Evolutionary conservation across 108 stramenopile genomes (phyloP).

Genomic region (Cylindrotheca closterium): DNA sequence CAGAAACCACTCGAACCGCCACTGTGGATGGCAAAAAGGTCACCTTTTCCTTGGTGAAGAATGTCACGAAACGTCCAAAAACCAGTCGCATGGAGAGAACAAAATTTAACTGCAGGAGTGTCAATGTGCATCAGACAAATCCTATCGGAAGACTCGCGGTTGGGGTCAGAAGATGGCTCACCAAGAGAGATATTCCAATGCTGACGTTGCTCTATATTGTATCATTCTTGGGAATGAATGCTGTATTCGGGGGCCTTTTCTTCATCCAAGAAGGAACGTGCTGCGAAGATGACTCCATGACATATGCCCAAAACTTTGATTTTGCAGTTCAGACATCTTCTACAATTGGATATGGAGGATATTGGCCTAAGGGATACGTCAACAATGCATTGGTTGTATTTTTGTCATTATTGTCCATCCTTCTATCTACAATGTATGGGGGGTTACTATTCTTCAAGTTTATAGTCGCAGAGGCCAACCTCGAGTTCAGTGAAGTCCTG

Average conservation of each 20-base stretch:
- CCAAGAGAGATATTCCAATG: neutral
- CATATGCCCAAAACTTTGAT: slow-evolving; percentile 5
- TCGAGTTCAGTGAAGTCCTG: slow-evolving; percentile 9
- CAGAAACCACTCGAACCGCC: neutral
- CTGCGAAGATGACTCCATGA: slow-evolving; percentile 12
- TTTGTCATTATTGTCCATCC: neutral
- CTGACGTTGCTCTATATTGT: neutral
- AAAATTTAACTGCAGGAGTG: neutral
- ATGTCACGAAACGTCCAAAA: slow-evolving; percentile 1
- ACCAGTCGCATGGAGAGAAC: neutral
- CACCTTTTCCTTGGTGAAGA: neutral
- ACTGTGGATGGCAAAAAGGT: slow-evolving; percentile 5
- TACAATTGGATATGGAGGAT: slow-evolving; percentile 18
- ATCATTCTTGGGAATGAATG: slow-evolving; percentile 4
- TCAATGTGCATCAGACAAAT: neutral
- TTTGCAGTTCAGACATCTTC: slow-evolving; percentile 17
- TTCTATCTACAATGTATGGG: slow-evolving; percentile 6
- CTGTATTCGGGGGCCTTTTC: slow-evolving; percentile 10
- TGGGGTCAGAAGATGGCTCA: slow-evolving; percentile 1
- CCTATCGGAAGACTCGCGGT: neutral
- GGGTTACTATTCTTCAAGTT: slow-evolving; percentile 21
- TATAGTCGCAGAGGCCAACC: neutral
- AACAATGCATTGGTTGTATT: slow-evolving; percentile 15
- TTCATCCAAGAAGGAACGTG: slow-evolving; percentile 12
- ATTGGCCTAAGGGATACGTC: slow-evolving; percentile 4